Evolutionary conservation across 495 filamentous ascomycete species (phyloP).

Genomic region (Penicillium cinerascens): DNA sequence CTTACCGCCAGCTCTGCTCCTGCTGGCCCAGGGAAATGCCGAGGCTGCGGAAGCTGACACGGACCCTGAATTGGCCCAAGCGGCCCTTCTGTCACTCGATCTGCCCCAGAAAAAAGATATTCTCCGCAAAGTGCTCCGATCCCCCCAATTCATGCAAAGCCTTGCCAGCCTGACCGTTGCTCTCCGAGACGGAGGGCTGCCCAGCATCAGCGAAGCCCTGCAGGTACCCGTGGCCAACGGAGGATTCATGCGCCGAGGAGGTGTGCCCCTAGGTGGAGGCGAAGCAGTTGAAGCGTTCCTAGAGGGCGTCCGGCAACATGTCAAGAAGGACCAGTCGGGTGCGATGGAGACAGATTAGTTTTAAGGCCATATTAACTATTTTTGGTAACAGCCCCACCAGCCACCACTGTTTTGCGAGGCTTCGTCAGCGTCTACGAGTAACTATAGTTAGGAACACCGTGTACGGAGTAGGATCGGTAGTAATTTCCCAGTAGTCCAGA

Average conservation of each 20-base stretch:
- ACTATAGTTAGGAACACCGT: neutral
- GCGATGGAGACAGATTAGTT: slow-evolving; percentile 50
- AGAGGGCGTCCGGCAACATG: slow-evolving; percentile 74
- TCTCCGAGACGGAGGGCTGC: slow-evolving; percentile 86
- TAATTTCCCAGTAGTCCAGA: neutral
- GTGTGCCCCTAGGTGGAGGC: slow-evolving; percentile 80
- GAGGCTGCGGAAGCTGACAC: slow-evolving; percentile 58
- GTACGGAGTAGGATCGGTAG: neutral
- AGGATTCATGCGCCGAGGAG: slow-evolving; percentile 66
- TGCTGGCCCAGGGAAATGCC: slow-evolving; percentile 66
- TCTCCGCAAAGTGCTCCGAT: slow-evolving; percentile 76
- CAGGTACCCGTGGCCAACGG: slow-evolving; percentile 75
- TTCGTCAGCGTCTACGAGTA: slow-evolving; percentile 16
- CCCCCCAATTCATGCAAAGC: slow-evolving; percentile 88
- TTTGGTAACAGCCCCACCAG: slow-evolving; percentile 24
- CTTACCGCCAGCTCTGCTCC: slow-evolving; percentile 69
- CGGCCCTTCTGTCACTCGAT: slow-evolving; percentile 70
- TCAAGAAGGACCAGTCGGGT: slow-evolving; percentile 42
- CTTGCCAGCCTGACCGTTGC: slow-evolving; percentile 79
- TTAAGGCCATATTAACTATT: slow-evolving; percentile 9
- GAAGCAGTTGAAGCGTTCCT: slow-evolving; percentile 90
- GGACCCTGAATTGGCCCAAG: slow-evolving; percentile 60
- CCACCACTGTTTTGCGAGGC: slow-evolving; percentile 18
- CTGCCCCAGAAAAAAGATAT: slow-evolving; percentile 76
- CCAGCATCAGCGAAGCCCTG: slow-evolving; percentile 82